These are phyloP conservation scores for Phaeoacremonium minimum DNA, from an alignment of 2,329 filamentous ascomycete species.

Conservation along the genomic window DNA sequence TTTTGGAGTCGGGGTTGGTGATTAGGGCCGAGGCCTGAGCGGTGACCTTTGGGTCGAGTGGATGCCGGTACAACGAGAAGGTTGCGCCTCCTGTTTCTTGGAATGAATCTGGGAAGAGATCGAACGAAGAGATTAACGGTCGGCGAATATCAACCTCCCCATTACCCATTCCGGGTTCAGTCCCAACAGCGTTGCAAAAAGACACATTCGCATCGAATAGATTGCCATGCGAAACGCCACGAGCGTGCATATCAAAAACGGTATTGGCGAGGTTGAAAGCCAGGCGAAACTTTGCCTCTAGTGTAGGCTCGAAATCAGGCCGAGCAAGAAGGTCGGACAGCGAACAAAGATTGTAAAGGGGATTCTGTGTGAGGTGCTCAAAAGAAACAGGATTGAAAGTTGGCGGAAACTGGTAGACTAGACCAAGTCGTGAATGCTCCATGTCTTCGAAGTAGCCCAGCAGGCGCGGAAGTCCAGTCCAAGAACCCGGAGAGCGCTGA, in stretches of 20 bases:
- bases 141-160: slow-evolving; percentile 58
- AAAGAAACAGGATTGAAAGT: slow-evolving; percentile 56
- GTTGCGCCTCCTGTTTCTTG: slow-evolving; percentile 20
- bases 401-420: slow-evolving; percentile 70
- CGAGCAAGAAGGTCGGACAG: slow-evolving; percentile 48
- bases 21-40: slow-evolving; percentile 38
- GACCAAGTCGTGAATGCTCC: slow-evolving; percentile 63
- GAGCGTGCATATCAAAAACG: slow-evolving; percentile 67
- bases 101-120: slow-evolving; percentile 59
- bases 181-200: slow-evolving; percentile 49
- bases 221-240: slow-evolving; percentile 67
- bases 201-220: slow-evolving; percentile 64
- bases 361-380: slow-evolving; percentile 43
- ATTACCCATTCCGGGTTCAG: slow-evolving; percentile 32
- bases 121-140: slow-evolving; percentile 69
- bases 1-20: slow-evolving; percentile 49
- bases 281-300: slow-evolving; percentile 73
- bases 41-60: slow-evolving; percentile 53
- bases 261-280: slow-evolving; percentile 70
- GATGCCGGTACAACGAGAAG: slow-evolving; percentile 58
- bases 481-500: slow-evolving; percentile 48
- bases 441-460: slow-evolving; percentile 73
- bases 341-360: slow-evolving; percentile 47
- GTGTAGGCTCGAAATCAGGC: slow-evolving; percentile 54
- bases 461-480: slow-evolving; percentile 57